Evolutionary conservation across 2,329 filamentous ascomycete species (phyloP), one percentile per base, ranked within the genome.

Genomic region (Epichloe glyceriae): DNA sequence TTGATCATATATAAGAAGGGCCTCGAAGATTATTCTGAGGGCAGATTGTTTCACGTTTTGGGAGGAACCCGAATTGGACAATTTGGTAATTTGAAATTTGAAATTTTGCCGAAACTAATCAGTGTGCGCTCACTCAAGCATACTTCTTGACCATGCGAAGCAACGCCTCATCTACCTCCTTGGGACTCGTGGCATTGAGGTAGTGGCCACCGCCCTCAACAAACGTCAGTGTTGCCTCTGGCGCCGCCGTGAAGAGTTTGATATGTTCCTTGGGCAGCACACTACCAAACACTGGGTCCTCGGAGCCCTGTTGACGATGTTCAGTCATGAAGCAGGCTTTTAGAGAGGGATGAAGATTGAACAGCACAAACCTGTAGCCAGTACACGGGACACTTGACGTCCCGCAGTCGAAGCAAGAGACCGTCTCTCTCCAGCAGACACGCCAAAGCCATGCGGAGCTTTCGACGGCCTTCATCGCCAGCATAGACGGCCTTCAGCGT

Each of bases 351-450:
- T 33, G 46, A 11, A 20, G 19, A 20, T 46, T 22, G 15, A 20
- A 52, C 1, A 15, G n/a, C 20, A 40, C 34, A 19, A 62, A 75
- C 73, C 59, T 76, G 73, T 15, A 77, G 62, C 75, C 74, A 78
- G 50, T 72, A 67, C 8, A 78, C 71, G 2, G 74, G 74, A 51
- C 74, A 78, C 52, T 63, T 69, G 52, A 78, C 59, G 53, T 77
- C 70, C 19, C 64, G 54, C 38, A 77, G 51, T 11, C 75, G 64
- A n/a, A 67, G 53, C 7, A 74, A 57, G 5, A 78, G 63, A 1
- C 74, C 70, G 49, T 78, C 74, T 37, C 75, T 61, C 52, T 73
- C 70, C 12, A 72, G 47, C 6, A 78, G 62, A 55, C 66, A 70
- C 8, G 67, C 62, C 5, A 70, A 62, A 0, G 73, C 71, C 63